Percentiles rank a stretch among this genome's conserved stretches.
Conservation (phyloP, 371 early-diverging fungal species). For the Globomyces sp. region DNA sequence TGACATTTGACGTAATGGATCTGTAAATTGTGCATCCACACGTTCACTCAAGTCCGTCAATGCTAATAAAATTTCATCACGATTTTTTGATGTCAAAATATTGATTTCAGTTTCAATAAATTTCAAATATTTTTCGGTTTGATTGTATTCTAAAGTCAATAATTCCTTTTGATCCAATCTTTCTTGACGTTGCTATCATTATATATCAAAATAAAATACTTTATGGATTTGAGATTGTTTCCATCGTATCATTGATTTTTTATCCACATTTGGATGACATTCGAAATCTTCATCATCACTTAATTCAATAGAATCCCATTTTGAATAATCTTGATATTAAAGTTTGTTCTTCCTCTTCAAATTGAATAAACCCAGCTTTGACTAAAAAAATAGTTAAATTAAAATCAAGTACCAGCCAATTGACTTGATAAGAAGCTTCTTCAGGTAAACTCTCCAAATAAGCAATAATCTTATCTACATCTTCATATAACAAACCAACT, state of each 20-base stretch:
- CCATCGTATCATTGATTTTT: slow-evolving; percentile 90
- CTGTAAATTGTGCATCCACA: slow-evolving; percentile 9
- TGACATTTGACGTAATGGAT: slow-evolving; percentile 11
- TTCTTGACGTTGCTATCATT: slow-evolving; percentile 65
- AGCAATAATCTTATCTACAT: slow-evolving; percentile 79
- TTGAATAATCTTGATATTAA: slow-evolving; percentile 61
- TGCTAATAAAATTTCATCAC: slow-evolving; percentile 48
- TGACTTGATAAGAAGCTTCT: slow-evolving; percentile 54
- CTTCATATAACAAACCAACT: slow-evolving; percentile 71
- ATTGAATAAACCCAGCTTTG: slow-evolving; percentile 16
- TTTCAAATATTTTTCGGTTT: slow-evolving; percentile 44
- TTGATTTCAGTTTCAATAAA: slow-evolving; percentile 18
- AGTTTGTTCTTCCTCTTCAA: slow-evolving; percentile 14
- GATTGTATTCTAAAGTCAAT: slow-evolving; percentile 56
- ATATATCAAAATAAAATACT: no score
- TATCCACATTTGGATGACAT: slow-evolving; percentile 89
- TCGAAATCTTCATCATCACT: slow-evolving; percentile 97
- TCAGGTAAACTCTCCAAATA: slow-evolving; percentile 61
- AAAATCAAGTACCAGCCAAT: neutral
- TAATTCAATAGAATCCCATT: slow-evolving; percentile 96
- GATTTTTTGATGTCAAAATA: neutral
- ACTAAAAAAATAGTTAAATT: no score
- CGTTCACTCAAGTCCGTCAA: neutral
- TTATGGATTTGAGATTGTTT: slow-evolving; percentile 86
- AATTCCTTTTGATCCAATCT: slow-evolving; percentile 71